A percentile compares a stretch with the other conserved stretches of the same genome.
phyloP scores from a whole-genome alignment of 495 filamentous ascomycete genomes.

The Lophiotrema nucula region DNA sequence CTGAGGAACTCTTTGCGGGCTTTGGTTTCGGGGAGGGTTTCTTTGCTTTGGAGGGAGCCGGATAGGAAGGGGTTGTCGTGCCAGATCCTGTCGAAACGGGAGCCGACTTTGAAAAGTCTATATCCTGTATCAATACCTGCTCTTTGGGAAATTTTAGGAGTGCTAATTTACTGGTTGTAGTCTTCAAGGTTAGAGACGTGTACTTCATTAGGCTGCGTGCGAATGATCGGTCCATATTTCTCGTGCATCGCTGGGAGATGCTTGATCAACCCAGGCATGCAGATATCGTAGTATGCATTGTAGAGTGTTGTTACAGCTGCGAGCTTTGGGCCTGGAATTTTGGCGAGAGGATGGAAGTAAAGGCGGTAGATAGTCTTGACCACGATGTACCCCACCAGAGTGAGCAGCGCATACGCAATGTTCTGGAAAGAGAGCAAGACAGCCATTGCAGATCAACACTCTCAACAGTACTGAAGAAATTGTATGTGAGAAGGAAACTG shows the following conservation, averaged over 20 bases:
- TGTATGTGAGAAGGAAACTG: no score
- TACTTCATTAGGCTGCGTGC: constrained; percentile 4
- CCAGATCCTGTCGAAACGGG: constrained; percentile 8
- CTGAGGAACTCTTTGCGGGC: background rate
- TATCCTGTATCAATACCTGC: background rate
- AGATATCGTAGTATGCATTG: constrained; percentile 12
- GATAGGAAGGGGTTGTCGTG: constrained; percentile 17
- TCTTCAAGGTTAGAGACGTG: constrained; percentile 1
- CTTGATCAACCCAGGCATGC: background rate
- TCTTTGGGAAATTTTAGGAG: background rate
- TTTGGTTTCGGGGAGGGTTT: constrained; percentile 6
- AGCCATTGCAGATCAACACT: background rate
- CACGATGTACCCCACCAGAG: background rate
- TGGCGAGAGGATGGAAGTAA: constrained; percentile 1
- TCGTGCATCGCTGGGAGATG: background rate
- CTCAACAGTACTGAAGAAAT: no score
- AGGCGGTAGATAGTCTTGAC: constrained; percentile 10
- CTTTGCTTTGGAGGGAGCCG: constrained; percentile 1
- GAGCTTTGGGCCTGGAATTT: constrained; percentile 6
- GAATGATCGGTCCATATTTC: constrained; percentile 3
- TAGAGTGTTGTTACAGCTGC: constrained; percentile 7
- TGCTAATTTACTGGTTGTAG: constrained; percentile 6
- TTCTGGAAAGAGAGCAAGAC: background rate
- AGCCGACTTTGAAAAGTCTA: constrained; percentile 10
- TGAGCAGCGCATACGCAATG: background rate